phyloP scores from a whole-genome alignment of 768 basidiomycete genomes.

The Trametes cinnabarina region DNA sequence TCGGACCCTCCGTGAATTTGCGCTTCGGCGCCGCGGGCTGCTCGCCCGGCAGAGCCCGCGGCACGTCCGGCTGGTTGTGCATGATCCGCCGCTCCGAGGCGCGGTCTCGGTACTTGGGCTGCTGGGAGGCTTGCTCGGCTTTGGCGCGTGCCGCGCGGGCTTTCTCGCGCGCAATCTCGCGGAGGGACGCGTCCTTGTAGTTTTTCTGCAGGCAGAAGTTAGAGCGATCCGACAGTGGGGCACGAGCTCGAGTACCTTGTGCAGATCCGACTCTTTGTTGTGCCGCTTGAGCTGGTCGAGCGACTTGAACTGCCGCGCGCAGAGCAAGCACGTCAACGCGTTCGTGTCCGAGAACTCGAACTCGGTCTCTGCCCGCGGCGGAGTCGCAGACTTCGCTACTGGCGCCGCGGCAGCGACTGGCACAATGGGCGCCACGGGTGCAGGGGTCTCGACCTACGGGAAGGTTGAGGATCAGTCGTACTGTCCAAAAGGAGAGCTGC shows the following conservation, averaged over 20 bases:
- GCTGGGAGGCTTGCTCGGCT: constrained; percentile 29
- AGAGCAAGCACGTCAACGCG: constrained; percentile 82
- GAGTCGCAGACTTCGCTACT: constrained; percentile 32
- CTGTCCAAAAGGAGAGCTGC: constrained; percentile 5
- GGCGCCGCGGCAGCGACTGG: background rate
- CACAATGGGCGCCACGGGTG: constrained; percentile 20
- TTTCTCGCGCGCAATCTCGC: constrained; percentile 75
- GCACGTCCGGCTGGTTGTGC: constrained; percentile 90
- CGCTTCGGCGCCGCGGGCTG: constrained; percentile 33
- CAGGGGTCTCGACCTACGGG: constrained; percentile 9
- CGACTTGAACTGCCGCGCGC: constrained; percentile 89
- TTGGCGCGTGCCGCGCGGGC: constrained; percentile 39
- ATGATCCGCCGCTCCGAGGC: constrained; percentile 88
- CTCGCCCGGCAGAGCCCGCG: constrained; percentile 40
- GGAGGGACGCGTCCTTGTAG: constrained; percentile 65
- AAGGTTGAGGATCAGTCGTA: background rate
- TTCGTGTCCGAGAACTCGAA: constrained; percentile 81
- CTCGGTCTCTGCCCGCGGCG: constrained; percentile 52
- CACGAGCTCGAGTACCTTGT: constrained; percentile 63
- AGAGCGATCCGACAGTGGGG: background rate
- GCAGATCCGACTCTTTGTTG: constrained; percentile 90
- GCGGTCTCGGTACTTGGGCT: constrained; percentile 91
- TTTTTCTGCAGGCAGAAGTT: constrained; percentile 64
- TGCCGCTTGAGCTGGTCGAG: constrained; percentile 85
- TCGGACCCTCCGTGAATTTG: constrained; percentile 62